A percentile compares a stretch with the other conserved stretches of the same genome.
phyloP scores from a whole-genome alignment of 805 yeast genomes.

The Debaryomyces prosopidis region DNA sequence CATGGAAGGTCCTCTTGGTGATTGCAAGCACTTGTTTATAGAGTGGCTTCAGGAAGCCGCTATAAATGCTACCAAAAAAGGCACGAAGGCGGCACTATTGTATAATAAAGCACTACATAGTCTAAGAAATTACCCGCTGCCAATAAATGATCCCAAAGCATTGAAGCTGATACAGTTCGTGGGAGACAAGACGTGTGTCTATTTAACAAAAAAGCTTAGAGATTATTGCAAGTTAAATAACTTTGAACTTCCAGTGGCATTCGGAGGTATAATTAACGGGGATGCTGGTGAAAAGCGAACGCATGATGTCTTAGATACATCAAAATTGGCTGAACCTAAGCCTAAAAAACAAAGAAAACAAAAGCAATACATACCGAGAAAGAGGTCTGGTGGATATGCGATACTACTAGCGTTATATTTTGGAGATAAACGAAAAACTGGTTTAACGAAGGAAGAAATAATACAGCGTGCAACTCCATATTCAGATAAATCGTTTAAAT shows the following conservation, averaged over 20 bases:
- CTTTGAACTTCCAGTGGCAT: slow-evolving; percentile 42
- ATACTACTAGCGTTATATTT: slow-evolving; percentile 61
- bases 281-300: slow-evolving; percentile 4
- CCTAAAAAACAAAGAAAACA: slow-evolving; percentile 18
- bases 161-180: slow-evolving; percentile 61
- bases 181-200: slow-evolving; percentile 67
- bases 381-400: slow-evolving; percentile 84
- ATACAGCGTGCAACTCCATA: slow-evolving; percentile 52
- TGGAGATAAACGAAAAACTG: slow-evolving; percentile 48
- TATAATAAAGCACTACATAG: slow-evolving; percentile 59
- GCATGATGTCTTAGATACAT: not conserved
- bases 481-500: slow-evolving; percentile 57
- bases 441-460: slow-evolving; percentile 65
- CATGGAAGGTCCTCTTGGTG: slow-evolving; percentile 12
- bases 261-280: slow-evolving; percentile 11
- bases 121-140: slow-evolving; percentile 44
- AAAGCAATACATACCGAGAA: slow-evolving; percentile 63
- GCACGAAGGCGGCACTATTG: slow-evolving; percentile 52
- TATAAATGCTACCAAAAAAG: slow-evolving; percentile 43
- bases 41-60: slow-evolving; percentile 61
- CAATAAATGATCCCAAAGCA: slow-evolving; percentile 56
- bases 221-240: slow-evolving; percentile 60
- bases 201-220: slow-evolving; percentile 47
- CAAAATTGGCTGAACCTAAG: slow-evolving; percentile 11
- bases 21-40: slow-evolving; percentile 52